Conservation (phyloP, 495 filamentous ascomycete species). For the Trichoderma erinaceum region DNA sequence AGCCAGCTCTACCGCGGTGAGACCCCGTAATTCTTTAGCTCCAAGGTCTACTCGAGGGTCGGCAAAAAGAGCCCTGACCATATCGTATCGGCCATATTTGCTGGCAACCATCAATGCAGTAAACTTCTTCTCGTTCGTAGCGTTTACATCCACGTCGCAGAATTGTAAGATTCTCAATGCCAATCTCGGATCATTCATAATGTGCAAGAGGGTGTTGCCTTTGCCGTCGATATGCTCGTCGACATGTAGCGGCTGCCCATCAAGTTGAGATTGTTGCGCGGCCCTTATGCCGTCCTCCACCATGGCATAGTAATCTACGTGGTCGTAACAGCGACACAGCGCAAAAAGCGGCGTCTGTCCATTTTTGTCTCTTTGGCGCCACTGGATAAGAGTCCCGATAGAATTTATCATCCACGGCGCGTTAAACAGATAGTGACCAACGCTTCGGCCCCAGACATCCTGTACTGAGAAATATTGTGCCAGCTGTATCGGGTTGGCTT, state of each 20-base stretch:
- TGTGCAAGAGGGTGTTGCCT: conserved; percentile 90
- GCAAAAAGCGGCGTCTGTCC: conserved; percentile 96
- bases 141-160: conserved; percentile 92
- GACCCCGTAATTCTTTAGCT: conserved; percentile 76
- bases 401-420: conserved; percentile 69
- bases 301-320: conserved; percentile 80
- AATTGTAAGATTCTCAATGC: conserved; percentile 66
- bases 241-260: conserved; percentile 73
- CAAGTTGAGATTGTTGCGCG: conserved; percentile 67
- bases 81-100: conserved; percentile 93
- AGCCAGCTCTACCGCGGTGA: conserved; percentile 93
- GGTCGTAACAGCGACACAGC: conserved; percentile 90
- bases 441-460: conserved; percentile 80
- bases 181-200: conserved; percentile 78
- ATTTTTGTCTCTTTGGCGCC: conserved; percentile 88
- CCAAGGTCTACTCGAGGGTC: conserved; percentile 82
- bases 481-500: conserved; percentile 39
- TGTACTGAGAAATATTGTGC: conserved; percentile 62
- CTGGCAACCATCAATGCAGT: conserved; percentile 98
- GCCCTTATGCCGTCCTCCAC: conserved; percentile 69
- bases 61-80: conserved; percentile 80
- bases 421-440: conserved; percentile 95
- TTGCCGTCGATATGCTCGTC: conserved; percentile 91
- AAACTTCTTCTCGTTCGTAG: conserved; percentile 90
- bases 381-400: conserved; percentile 73